Evolutionary conservation across 2,329 filamentous ascomycete species (phyloP).

Genomic region (Phoma sp.): DNA sequence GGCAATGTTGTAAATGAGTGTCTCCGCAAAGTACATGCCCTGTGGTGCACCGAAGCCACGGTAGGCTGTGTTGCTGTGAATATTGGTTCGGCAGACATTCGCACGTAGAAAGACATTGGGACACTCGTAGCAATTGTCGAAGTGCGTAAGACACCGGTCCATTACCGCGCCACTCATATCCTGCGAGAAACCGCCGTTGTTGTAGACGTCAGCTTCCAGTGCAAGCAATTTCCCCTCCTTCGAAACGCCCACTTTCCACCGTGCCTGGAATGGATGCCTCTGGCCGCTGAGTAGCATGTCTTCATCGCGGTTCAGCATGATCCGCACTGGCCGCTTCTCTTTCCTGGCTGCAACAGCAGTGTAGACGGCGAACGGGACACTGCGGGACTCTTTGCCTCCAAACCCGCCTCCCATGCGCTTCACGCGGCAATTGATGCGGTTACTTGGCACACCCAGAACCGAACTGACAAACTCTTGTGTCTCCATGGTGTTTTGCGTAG

Average conservation of each 20-base stretch:
- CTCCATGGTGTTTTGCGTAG: constrained; percentile 50
- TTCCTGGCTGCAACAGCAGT: constrained; percentile 87
- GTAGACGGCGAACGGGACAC: constrained; percentile 80
- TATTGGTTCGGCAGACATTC: constrained; percentile 89
- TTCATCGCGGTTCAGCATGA: constrained; percentile 94
- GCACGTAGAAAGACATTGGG: constrained; percentile 86
- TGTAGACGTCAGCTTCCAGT: constrained; percentile 86
- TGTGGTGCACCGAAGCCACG: constrained; percentile 94
- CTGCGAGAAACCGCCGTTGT: constrained; percentile 82
- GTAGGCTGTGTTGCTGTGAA: constrained; percentile 95
- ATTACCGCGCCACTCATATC: constrained; percentile 77
- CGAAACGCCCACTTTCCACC: constrained; percentile 91
- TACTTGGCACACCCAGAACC: constrained; percentile 80
- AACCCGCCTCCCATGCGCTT: constrained; percentile 93
- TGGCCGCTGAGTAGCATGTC: constrained; percentile 92
- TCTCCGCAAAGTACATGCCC: constrained; percentile 90
- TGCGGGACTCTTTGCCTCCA: constrained; percentile 90
- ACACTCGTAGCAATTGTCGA: constrained; percentile 86
- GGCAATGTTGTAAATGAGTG: constrained; percentile 85
- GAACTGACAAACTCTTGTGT: constrained; percentile 73
- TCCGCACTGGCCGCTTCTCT: constrained; percentile 78
- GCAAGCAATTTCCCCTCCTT: constrained; percentile 92
- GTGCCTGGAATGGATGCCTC: constrained; percentile 84
- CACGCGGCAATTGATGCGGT: constrained; percentile 87
- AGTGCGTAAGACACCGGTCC: constrained; percentile 83